These are phyloP conservation scores for Psilocybe sp. DNA, from an alignment of 768 basidiomycete genomes.

Conservation along the genomic window DNA sequence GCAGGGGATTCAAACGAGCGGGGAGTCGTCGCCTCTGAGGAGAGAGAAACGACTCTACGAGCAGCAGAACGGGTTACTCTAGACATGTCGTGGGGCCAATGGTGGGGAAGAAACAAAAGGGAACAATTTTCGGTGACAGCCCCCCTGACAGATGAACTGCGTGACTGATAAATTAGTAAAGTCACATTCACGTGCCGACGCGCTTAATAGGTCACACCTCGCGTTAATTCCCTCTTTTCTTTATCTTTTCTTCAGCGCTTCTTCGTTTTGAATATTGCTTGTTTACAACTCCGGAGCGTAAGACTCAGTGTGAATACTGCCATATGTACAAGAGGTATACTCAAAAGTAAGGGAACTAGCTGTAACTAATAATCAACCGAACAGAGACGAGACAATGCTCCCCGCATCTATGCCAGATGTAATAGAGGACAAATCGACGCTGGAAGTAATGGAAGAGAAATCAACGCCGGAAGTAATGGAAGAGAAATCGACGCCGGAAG, in stretches of 20 bases:
- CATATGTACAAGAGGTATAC: not conserved
- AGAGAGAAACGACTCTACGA: conserved; percentile 22
- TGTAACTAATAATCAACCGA: too few relatives aligned
- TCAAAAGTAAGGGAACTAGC: too few relatives aligned
- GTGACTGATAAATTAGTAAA: conserved; percentile 29
- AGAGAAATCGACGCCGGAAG: too few relatives aligned
- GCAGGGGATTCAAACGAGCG: conserved; percentile 47
- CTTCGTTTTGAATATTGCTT: too few relatives aligned
- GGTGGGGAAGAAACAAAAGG: conserved; percentile 14
- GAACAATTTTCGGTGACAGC: conserved; percentile 18
- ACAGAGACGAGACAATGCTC: too few relatives aligned
- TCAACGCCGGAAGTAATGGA: too few relatives aligned
- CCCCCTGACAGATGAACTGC: conserved; percentile 10
- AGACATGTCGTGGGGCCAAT: conserved; percentile 21
- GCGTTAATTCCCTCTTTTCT: not conserved
- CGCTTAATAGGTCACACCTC: conserved; percentile 7
- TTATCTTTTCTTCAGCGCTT: not conserved
- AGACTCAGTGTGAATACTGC: too few relatives aligned
- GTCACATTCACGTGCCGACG: conserved; percentile 28
- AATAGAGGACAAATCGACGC: too few relatives aligned
- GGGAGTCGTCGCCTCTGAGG: conserved; percentile 34
- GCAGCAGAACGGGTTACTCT: conserved; percentile 32
- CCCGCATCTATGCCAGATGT: too few relatives aligned
- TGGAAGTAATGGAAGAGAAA: too few relatives aligned
- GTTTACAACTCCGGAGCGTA: not conserved